Percentiles rank a stretch among this genome's conserved stretches.
These are phyloP conservation scores for Sextonia rubra DNA, from an alignment of 164 flowering plant genomes.

Conservation along the genomic window DNA sequence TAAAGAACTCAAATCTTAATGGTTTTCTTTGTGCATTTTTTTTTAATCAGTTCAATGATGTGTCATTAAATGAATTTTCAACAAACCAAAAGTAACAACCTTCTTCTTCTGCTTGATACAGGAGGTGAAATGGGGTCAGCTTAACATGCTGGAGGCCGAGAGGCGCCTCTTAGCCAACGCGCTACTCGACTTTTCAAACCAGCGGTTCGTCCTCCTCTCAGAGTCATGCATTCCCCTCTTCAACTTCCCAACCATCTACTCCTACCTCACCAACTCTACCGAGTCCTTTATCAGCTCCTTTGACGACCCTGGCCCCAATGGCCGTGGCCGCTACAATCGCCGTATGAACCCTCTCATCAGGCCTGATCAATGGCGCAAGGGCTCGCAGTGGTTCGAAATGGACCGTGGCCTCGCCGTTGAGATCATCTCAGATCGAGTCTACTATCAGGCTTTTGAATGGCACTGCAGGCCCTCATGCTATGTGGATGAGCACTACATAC, in stretches of 20 bases:
- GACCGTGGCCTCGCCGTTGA: conserved; percentile 47
- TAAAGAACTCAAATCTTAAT: too few relatives aligned
- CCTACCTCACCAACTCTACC: conserved; percentile 46
- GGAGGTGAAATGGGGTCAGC: conserved; percentile 64
- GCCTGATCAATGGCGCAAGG: conserved; percentile 56
- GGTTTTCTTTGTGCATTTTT: too few relatives aligned
- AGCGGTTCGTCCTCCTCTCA: conserved; percentile 66
- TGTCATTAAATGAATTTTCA: too few relatives aligned
- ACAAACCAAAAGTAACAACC: too few relatives aligned
- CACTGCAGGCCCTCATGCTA: conserved; percentile 7
- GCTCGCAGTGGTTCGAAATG: conserved; percentile 71
- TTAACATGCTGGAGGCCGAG: conserved; percentile 70
- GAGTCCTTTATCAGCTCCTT: conserved; percentile 38
- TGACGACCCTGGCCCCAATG: conserved; percentile 41
- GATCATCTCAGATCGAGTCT: conserved; percentile 39
- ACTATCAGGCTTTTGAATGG: conserved; percentile 35
- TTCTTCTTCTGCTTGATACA: conserved; percentile 17
- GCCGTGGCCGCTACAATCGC: conserved; percentile 53
- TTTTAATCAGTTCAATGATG: too few relatives aligned
- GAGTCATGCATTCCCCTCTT: conserved; percentile 79
- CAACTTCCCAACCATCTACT: conserved; percentile 58
- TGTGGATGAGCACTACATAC: conserved; percentile 64
- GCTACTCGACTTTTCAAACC: conserved; percentile 61
- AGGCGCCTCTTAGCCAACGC: conserved; percentile 69
- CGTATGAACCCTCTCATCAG: conserved; percentile 39